Percentiles rank a stretch among this genome's conserved stretches.
Conservation (phyloP, 2,329 filamentous ascomycete species). For the Rhexocercosporidium sp. region DNA sequence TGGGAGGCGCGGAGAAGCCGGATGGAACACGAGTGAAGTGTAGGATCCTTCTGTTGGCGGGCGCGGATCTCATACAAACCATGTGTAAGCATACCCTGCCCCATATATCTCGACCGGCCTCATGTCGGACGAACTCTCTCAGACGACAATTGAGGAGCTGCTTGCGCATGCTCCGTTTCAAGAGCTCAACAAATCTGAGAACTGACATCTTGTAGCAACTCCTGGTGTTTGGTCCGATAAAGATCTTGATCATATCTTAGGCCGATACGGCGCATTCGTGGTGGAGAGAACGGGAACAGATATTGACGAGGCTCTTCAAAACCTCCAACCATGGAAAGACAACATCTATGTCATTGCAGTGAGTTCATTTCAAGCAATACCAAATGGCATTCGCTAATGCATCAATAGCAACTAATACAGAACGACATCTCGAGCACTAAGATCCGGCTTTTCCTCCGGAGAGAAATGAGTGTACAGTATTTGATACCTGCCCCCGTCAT, state of each 20-base stretch:
- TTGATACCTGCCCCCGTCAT: constrained; percentile 76
- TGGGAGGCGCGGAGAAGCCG: constrained; percentile 72
- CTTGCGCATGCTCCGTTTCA: neutral
- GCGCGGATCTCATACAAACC: constrained; percentile 75
- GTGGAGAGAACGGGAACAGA: constrained; percentile 89
- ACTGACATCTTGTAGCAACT: constrained; percentile 40
- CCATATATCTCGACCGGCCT: constrained; percentile 50
- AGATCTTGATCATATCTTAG: constrained; percentile 87
- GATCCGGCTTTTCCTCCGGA: constrained; percentile 79
- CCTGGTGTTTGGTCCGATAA: constrained; percentile 81
- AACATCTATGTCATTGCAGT: constrained; percentile 54
- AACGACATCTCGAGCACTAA: constrained; percentile 85
- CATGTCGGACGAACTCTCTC: constrained; percentile 48
- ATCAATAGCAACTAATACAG: constrained; percentile 56
- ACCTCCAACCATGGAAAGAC: constrained; percentile 79
- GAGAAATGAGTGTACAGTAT: constrained; percentile 84
- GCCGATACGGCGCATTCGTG: constrained; percentile 82
- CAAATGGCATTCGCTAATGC: neutral
- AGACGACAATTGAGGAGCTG: neutral
- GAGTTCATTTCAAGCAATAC: neutral
- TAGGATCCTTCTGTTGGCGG: constrained; percentile 81
- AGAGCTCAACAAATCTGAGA: neutral
- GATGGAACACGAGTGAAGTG: constrained; percentile 68
- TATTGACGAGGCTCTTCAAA: constrained; percentile 85
- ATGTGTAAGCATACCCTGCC: constrained; percentile 54